Evolutionary conservation across 2,329 filamentous ascomycete species (phyloP), one percentile per base, ranked within the genome.

Genomic region (Xylariaceae sp.): DNA sequence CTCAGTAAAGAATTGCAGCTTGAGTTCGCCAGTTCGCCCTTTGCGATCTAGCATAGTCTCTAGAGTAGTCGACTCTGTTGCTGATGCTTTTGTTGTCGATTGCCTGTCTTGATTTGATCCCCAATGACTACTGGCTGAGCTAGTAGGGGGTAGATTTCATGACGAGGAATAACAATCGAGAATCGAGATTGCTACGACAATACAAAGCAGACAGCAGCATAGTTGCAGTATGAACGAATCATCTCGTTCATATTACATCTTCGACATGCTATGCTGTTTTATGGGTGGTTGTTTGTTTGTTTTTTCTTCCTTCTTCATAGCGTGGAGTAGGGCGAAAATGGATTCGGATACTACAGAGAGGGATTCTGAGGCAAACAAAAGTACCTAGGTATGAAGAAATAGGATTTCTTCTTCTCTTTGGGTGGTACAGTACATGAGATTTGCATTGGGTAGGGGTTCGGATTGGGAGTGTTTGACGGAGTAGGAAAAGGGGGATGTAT

Each of bases 311-410:
- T 30, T 30, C 23, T 30, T 55, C 53, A 49, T 4, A 63, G 61
- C 61, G 55, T 49, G 61, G 61, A 61, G 61, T 63, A 56, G 13
- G 61, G 61, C 42, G 51, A 54, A 39, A 39, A 39, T 17, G n/a
- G n/a, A 47, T 53, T 18, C 42, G 8, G 11, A 51, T 8, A 34
- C 39, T 48, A 30, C n/a, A 15, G 34, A 55, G 37, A 13, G 15
- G 23, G 23, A 30, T 30, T 30, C 23, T 30, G 23, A 5, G 23
- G 23, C 23, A 30, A 30, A 30, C 23, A 30, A 30, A 30, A 30
- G 23, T 30, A 30, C 23, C 23, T 30, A 30, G 23, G 23, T 30
- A 30, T 30, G 23, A 30, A 30, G 23, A 30, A 30, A 30, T 18
- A 18, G 17, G 17, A 18, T 18, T 4, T 30, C 23, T 30, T 30